A percentile compares a stretch with the other conserved stretches of the same genome.
Conservation (phyloP, 768 basidiomycete genomes). For the Suillus discolor region DNA sequence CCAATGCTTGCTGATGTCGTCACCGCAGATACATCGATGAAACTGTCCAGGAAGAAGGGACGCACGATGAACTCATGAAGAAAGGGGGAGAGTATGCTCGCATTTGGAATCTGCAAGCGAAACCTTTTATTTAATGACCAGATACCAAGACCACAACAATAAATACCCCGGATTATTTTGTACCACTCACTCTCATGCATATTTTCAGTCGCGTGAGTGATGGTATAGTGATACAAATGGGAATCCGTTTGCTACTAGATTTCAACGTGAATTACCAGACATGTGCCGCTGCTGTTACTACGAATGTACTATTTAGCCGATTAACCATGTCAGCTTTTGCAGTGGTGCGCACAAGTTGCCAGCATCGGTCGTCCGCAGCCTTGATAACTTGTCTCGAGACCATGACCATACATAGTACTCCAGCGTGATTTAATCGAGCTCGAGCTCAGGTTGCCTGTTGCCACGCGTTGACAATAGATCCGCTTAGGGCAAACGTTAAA, state of each 20-base stretch:
- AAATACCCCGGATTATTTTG: neutral
- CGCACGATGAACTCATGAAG: slow-evolving; percentile 59
- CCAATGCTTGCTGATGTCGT: neutral
- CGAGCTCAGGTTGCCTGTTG: too few species aligned
- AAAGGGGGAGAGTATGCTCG: slow-evolving; percentile 66
- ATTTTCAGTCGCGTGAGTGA: neutral
- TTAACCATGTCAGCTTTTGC: too few species aligned
- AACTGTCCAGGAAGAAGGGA: slow-evolving; percentile 66
- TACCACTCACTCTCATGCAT: neutral
- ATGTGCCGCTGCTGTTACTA: neutral
- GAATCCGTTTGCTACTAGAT: neutral
- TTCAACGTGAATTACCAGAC: neutral
- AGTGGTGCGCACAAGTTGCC: neutral
- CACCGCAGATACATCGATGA: slow-evolving; percentile 66
- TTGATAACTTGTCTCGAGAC: too few species aligned
- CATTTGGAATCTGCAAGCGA: slow-evolving; percentile 73
- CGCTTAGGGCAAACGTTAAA: too few species aligned
- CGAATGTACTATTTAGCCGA: neutral
- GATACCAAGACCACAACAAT: neutral
- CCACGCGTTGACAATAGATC: too few species aligned
- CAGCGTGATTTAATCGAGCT: too few species aligned
- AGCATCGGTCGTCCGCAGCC: too few species aligned
- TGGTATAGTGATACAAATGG: neutral
- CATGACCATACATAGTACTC: too few species aligned
- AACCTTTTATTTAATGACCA: slow-evolving; percentile 53